phyloP scores from a whole-genome alignment of 1,284 basidiomycete genomes.

The Malassezia sympodialis region DNA sequence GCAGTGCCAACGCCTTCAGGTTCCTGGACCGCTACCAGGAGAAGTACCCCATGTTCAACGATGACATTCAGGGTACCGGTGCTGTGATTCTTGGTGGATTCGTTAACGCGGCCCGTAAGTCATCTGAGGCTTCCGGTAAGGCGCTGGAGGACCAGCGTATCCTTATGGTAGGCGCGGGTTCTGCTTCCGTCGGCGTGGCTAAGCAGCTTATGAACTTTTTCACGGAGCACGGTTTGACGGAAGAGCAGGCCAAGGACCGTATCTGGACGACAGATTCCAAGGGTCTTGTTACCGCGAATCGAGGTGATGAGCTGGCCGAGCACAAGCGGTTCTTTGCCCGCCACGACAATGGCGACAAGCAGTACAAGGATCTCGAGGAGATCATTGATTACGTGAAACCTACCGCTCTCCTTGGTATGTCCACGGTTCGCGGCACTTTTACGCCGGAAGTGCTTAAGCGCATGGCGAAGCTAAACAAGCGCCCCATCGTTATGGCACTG shows the following conservation, averaged over 20 bases:
- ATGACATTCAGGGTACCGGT: conserved; percentile 62
- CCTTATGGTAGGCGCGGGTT: conserved; percentile 81
- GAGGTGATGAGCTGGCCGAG: conserved; percentile 35
- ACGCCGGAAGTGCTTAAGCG: conserved; percentile 62
- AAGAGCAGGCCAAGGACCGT: conserved; percentile 37
- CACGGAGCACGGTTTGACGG: conserved; percentile 32
- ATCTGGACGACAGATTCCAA: conserved; percentile 46
- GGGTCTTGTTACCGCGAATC: conserved; percentile 43
- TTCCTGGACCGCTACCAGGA: conserved; percentile 43
- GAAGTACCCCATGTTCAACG: conserved; percentile 55
- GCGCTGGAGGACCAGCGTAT: conserved; percentile 69
- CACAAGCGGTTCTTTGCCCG: conserved; percentile 44
- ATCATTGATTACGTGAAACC: conserved; percentile 78
- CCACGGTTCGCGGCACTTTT: conserved; percentile 76
- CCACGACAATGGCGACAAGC: conserved; percentile 36
- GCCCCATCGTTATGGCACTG: conserved; percentile 91
- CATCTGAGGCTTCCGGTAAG: conserved; percentile 61
- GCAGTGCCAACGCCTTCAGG: conserved; percentile 44
- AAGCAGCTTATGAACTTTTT: conserved; percentile 47
- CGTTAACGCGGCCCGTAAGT: conserved; percentile 72
- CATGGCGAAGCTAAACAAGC: conserved; percentile 74
- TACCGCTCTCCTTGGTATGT: conserved; percentile 80
- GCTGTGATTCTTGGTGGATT: conserved; percentile 77
- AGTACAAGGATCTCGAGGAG: conserved; percentile 56
- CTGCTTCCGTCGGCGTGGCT: conserved; percentile 64